A percentile compares a stretch with the other conserved stretches of the same genome.
These are phyloP conservation scores for Gremmenia infestans DNA, from an alignment of 2,329 filamentous ascomycete genomes.

Conservation along the genomic window DNA sequence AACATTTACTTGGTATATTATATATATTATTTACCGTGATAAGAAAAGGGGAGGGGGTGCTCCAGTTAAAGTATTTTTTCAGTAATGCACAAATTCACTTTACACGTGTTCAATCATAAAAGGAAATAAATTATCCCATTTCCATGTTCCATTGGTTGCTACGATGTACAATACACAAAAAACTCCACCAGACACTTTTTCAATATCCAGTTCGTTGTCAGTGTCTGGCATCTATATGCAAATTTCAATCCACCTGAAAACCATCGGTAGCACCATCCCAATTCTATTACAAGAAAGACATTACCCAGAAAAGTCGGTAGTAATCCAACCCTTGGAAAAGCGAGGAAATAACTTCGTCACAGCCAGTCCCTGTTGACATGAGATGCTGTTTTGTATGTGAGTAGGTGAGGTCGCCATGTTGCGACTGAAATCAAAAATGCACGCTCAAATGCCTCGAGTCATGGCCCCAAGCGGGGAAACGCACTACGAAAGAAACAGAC, in stretches of 20 bases:
- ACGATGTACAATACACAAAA: too few species aligned
- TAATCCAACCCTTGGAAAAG: too few species aligned
- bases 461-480: conserved; percentile 11
- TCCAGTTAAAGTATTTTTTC: too few species aligned
- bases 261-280: conserved; percentile 7
- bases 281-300: conserved; percentile 22
- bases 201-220: not conserved
- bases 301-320: conserved; percentile 14
- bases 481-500: conserved; percentile 17
- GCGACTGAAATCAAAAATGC: conserved; percentile 22
- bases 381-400: conserved; percentile 11
- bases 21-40: too few species aligned
- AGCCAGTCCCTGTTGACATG: conserved; percentile 15
- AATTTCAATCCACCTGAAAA: conserved; percentile 1
- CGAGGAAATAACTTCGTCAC: not conserved
- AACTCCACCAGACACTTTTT: not conserved
- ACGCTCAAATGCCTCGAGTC: conserved; percentile 27
- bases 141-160: too few species aligned
- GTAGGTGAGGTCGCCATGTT: conserved; percentile 2
- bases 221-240: conserved; percentile 9
- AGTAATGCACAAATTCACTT: too few species aligned
- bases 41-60: too few species aligned
- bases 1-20: too few species aligned
- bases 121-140: too few species aligned
- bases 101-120: too few species aligned